Conservation (phyloP, 1,284 basidiomycete species). For the Ceratobasidium sp. region DNA sequence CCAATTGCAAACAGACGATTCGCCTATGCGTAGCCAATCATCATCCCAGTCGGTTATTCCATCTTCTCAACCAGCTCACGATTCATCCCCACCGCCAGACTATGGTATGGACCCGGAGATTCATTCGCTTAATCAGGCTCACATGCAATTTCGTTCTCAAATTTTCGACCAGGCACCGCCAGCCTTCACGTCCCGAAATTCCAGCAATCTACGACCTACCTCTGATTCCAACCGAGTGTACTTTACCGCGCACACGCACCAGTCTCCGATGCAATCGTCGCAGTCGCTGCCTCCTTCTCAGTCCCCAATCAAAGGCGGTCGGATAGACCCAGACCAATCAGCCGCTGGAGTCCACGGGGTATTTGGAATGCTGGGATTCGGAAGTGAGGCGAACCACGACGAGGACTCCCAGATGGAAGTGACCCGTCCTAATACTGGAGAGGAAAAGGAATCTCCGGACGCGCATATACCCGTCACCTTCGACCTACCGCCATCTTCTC, state of each 20-base stretch:
- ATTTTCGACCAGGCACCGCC: not conserved
- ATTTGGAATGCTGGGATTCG: conserved; percentile 31
- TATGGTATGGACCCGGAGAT: conserved; percentile 6
- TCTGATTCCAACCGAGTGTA: not conserved
- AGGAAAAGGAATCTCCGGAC: not conserved
- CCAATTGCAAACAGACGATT: not conserved
- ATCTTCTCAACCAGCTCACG: conserved; percentile 20
- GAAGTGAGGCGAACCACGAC: conserved; percentile 6
- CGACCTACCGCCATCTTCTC: conserved; percentile 20
- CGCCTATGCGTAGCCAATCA: not conserved
- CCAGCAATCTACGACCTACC: not conserved
- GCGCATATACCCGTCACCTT: not conserved
- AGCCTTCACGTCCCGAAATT: not conserved
- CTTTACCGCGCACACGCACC: not conserved
- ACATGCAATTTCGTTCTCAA: not conserved
- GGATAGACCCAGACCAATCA: conserved; percentile 10
- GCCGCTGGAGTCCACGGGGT: conserved; percentile 15
- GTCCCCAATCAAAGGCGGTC: conserved; percentile 15
- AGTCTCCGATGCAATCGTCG: not conserved
- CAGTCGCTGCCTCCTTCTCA: conserved; percentile 26
- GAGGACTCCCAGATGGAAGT: not conserved
- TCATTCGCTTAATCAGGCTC: conserved; percentile 6
- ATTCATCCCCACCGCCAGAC: conserved; percentile 17
- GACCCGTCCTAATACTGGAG: not conserved
- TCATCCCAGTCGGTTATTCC: conserved; percentile 21